A percentile compares a stretch with the other conserved stretches of the same genome.
phyloP scores from a whole-genome alignment of 495 filamentous ascomycete species.

The Penicillium lividum region DNA sequence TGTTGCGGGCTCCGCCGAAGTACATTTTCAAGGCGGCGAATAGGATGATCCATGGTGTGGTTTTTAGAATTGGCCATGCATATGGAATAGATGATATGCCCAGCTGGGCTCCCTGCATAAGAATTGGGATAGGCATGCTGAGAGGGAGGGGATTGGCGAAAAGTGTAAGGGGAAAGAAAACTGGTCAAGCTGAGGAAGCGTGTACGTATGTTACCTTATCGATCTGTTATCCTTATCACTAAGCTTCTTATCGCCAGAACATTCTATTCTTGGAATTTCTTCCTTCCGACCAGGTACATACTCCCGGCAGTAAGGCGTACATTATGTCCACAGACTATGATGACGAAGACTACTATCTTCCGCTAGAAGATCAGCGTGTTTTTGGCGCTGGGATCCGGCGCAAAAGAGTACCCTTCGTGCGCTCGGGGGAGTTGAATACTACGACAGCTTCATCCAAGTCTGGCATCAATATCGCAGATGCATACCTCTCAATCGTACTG shows the following conservation, averaged over 20 bases:
- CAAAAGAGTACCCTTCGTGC: conserved; percentile 79
- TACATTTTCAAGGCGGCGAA: conserved; percentile 74
- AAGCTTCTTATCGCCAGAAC: conserved; percentile 17
- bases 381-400: conserved; percentile 79
- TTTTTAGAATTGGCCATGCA: conserved; percentile 59
- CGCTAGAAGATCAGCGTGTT: conserved; percentile 69
- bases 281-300: background rate
- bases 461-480: conserved; percentile 56
- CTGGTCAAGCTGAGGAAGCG: conserved; percentile 19
- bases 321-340: conserved; percentile 30
- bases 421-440: conserved; percentile 57
- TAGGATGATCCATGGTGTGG: conserved; percentile 56
- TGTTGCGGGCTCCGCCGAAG: conserved; percentile 72
- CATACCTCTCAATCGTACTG: conserved; percentile 74
- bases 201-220: conserved; percentile 23
- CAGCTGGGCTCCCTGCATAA: conserved; percentile 59
- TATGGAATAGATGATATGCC: conserved; percentile 70
- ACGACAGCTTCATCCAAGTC: conserved; percentile 35
- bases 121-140: conserved; percentile 78
- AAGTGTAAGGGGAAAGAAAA: conserved; percentile 13
- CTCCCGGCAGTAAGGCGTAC: conserved; percentile 5
- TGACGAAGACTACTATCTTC: conserved; percentile 64
- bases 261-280: conserved; percentile 7
- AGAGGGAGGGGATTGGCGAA: conserved; percentile 6
- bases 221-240: conserved; percentile 15